phyloP scores from a whole-genome alignment of 2,329 filamentous ascomycete genomes.

The Ceratocystis huliohia region DNA sequence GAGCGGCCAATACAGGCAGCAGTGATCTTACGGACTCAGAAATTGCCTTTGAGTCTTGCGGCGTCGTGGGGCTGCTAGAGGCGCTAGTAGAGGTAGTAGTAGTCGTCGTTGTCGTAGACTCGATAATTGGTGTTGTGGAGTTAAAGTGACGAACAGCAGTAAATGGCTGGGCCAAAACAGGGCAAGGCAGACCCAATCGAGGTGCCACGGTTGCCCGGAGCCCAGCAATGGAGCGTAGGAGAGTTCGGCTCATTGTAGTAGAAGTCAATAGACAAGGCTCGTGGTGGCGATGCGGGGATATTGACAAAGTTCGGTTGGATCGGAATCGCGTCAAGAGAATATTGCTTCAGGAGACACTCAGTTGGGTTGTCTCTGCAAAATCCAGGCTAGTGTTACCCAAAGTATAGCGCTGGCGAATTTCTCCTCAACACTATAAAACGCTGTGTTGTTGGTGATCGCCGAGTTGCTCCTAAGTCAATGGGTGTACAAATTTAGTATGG shows the following conservation, averaged over 20 bases:
- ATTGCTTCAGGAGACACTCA: background rate
- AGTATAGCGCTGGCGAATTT: background rate
- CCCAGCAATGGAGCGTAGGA: constrained; percentile 52
- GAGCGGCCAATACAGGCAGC: constrained; percentile 58
- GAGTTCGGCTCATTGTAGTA: constrained; percentile 41
- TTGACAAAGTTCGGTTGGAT: background rate
- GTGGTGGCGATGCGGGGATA: background rate
- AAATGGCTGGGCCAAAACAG: constrained; percentile 36
- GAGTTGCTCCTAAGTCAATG: background rate
- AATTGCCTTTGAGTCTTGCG: constrained; percentile 36
- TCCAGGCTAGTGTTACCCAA: background rate
- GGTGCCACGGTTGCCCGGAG: constrained; percentile 34
- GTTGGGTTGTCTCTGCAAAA: background rate
- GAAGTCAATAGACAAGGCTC: background rate
- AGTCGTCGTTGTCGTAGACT: constrained; percentile 26
- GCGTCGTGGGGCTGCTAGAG: constrained; percentile 29
- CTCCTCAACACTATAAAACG: background rate
- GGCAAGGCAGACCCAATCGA: constrained; percentile 24
- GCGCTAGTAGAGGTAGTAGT: constrained; percentile 25
- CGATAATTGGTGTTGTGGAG: constrained; percentile 17
- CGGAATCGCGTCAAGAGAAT: no score
- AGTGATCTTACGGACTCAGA: constrained; percentile 45
- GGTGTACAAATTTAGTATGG: constrained; percentile 12
- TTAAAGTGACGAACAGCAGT: constrained; percentile 34
- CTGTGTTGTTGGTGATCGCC: constrained; percentile 6